Percentiles rank a stretch among this genome's conserved stretches.
These are phyloP conservation scores for Parastagonospora nodorum DNA, from an alignment of 2,329 filamentous ascomycete species.

Conservation along the genomic window DNA sequence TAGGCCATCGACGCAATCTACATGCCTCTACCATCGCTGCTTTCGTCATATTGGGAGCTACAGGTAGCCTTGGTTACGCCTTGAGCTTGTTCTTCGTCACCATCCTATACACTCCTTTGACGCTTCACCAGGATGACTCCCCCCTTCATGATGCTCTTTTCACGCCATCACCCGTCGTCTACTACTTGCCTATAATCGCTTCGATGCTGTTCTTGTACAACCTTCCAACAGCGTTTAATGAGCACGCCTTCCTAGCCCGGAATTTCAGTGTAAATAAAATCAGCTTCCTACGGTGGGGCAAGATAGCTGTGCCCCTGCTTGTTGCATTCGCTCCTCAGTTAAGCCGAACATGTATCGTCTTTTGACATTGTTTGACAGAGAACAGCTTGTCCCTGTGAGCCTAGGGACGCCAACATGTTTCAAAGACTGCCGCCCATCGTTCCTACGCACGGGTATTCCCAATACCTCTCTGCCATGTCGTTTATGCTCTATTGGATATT, in stretches of 20 bases:
- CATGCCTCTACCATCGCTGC: constrained; percentile 55
- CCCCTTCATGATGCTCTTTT: constrained; percentile 40
- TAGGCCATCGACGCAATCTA: constrained; percentile 60
- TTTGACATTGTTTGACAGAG: constrained; percentile 10
- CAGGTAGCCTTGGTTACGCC: constrained; percentile 65
- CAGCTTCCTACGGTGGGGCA: constrained; percentile 20
- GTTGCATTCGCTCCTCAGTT: constrained; percentile 45
- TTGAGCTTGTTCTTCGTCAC: constrained; percentile 68
- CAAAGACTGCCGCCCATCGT: constrained; percentile 47
- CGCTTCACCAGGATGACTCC: constrained; percentile 44
- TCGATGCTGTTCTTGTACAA: constrained; percentile 55
- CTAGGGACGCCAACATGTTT: constrained; percentile 56
- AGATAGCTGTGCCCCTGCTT: constrained; percentile 38
- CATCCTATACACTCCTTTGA: constrained; percentile 61
- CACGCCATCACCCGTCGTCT: constrained; percentile 38
- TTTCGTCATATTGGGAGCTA: constrained; percentile 64
- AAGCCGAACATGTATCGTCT: neutral
- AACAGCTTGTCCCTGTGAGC: constrained; percentile 51
- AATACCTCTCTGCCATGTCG: constrained; percentile 52
- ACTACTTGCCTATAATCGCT: constrained; percentile 50
- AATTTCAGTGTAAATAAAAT: constrained; percentile 29
- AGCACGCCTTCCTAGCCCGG: constrained; percentile 20
- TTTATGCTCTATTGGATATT: constrained; percentile 54
- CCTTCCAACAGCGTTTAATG: constrained; percentile 17
- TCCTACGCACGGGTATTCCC: constrained; percentile 56